A percentile compares a stretch with the other conserved stretches of the same genome.
Conservation (phyloP, 495 filamentous ascomycete species). For the Neurospora africana region DNA sequence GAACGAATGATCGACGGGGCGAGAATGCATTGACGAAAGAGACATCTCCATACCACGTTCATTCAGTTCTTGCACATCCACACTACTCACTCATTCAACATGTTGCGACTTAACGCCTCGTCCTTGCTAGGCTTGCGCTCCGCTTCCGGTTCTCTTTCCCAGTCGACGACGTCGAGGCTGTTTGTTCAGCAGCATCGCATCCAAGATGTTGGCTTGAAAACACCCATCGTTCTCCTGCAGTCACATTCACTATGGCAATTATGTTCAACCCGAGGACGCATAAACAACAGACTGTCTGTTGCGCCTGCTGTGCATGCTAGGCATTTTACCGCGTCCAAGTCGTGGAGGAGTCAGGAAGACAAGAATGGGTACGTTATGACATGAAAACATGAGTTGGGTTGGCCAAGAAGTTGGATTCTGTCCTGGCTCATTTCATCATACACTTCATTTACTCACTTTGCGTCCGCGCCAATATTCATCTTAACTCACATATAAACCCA, state of each 20-base stretch:
- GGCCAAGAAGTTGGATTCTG: not conserved
- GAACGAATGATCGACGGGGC: not conserved
- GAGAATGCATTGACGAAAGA: not conserved
- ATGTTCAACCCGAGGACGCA: not conserved
- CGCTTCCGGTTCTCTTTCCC: not conserved
- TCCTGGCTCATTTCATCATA: not conserved
- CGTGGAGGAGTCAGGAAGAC: not conserved
- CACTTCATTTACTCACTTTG: not conserved
- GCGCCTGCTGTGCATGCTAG: conserved; percentile 40
- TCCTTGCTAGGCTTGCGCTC: not conserved
- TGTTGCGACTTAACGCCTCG: not conserved
- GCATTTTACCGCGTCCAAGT: not conserved
- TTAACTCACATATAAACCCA: not conserved
- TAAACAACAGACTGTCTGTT: not conserved
- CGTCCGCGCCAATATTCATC: not conserved
- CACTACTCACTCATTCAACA: not conserved
- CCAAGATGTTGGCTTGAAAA: not conserved
- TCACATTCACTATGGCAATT: not conserved
- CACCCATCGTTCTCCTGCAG: not conserved
- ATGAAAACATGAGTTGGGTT: not conserved
- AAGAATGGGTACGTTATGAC: not conserved
- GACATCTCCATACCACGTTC: not conserved
- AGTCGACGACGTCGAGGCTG: not conserved
- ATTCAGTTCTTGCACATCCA: not conserved
- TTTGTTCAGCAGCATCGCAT: not conserved